Evolutionary conservation across 176 grass and related monocot species (phyloP).

Genomic region (Typha latifolia): DNA sequence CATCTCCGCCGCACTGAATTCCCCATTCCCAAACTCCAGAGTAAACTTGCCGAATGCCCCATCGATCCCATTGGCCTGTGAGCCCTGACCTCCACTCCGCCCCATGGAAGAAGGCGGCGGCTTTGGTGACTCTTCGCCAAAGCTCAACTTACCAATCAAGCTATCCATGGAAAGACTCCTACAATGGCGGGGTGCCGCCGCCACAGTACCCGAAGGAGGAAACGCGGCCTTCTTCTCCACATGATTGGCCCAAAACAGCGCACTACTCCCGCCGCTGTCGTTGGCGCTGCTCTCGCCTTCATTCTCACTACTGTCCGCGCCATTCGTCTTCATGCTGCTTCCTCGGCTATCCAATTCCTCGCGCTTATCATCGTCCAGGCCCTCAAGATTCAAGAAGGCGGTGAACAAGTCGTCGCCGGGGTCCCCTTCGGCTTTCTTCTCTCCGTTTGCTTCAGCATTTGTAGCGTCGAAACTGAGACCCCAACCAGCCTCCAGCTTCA

Average conservation of each 20-base stretch:
- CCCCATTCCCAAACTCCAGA: constrained; percentile 80
- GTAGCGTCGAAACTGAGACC: constrained; percentile 25
- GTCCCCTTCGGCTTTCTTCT: constrained; percentile 15
- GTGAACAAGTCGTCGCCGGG: constrained; percentile 67
- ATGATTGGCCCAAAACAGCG: constrained; percentile 28
- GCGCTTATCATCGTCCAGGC: constrained; percentile 65
- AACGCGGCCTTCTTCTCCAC: constrained; percentile 39
- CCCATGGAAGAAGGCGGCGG: constrained; percentile 6
- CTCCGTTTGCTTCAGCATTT: background rate
- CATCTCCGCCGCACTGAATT: constrained; percentile 84
- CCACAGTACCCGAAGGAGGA: background rate
- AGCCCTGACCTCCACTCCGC: background rate
- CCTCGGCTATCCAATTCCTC: constrained; percentile 68
- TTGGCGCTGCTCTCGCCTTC: constrained; percentile 66
- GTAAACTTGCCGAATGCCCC: constrained; percentile 44
- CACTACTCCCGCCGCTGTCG: constrained; percentile 28
- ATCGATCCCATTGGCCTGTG: constrained; percentile 18
- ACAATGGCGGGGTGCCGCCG: constrained; percentile 22
- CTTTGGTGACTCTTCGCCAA: constrained; percentile 18
- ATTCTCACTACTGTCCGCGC: constrained; percentile 91
- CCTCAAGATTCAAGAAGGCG: constrained; percentile 82
- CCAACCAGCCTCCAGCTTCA: constrained; percentile 39
- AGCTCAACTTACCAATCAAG: constrained; percentile 69
- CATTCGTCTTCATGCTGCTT: constrained; percentile 73
- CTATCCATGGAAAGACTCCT: constrained; percentile 89